Percentiles rank a stretch among this genome's conserved stretches.
Evolutionary conservation across 305 asterid genomes (phyloP).

Genomic region (Salvia sclarea): DNA sequence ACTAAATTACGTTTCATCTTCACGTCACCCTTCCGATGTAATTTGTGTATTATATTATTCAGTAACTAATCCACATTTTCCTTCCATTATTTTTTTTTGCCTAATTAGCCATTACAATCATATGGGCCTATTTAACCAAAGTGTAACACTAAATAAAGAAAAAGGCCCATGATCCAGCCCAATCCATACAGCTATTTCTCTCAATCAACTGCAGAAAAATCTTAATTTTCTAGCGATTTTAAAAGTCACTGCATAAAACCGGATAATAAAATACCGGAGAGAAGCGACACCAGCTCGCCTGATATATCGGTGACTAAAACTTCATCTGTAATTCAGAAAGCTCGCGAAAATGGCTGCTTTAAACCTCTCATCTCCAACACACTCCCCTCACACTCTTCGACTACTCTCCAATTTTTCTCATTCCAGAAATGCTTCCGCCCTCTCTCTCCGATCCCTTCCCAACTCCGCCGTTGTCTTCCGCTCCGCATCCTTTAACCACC

Average conservation of each 20-base stretch:
- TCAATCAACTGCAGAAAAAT: no score
- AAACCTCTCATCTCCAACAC: constrained; percentile 49
- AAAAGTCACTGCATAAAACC: constrained; percentile 22
- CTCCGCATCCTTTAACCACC: constrained; percentile 36
- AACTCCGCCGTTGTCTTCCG: constrained; percentile 37
- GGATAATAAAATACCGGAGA: constrained; percentile 14
- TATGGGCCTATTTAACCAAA: not conserved
- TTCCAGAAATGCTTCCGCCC: constrained; percentile 40
- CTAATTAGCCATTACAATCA: not conserved
- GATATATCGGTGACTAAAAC: constrained; percentile 15
- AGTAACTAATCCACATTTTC: no score
- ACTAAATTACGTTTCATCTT: no score
- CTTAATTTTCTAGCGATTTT: constrained; percentile 1
- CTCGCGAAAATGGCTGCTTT: constrained; percentile 52
- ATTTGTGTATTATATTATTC: no score
- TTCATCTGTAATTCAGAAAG: constrained; percentile 6
- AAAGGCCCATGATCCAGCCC: not conserved
- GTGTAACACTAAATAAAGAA: no score
- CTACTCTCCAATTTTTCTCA: constrained; percentile 23
- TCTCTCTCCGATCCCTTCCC: constrained; percentile 41
- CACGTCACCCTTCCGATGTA: no score
- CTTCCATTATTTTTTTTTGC: no score
- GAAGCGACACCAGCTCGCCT: not conserved
- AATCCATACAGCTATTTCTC: not conserved
- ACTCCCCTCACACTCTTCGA: constrained; percentile 33